Conservation (phyloP, 768 basidiomycete genomes). For the Leccinum subgranulosum region DNA sequence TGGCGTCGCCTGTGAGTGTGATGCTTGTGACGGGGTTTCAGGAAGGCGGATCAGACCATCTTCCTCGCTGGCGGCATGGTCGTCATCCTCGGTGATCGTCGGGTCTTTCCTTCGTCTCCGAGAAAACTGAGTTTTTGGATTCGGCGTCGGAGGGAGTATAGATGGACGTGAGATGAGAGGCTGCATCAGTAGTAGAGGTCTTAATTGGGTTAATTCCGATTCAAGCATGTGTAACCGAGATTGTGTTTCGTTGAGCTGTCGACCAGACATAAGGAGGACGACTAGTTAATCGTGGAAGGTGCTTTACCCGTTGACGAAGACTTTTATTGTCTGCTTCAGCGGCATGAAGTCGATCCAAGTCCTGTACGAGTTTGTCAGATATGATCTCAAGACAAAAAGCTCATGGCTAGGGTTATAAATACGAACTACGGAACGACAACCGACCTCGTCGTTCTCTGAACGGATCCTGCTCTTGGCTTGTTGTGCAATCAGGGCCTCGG, state of each 20-base stretch:
- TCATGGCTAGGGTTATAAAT: not conserved
- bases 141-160: slow-evolving; percentile 20
- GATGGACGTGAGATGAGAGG: slow-evolving; percentile 35
- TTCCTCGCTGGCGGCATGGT: slow-evolving; percentile 22
- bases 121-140: slow-evolving; percentile 15
- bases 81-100: slow-evolving; percentile 25
- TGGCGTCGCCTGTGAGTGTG: slow-evolving; percentile 20
- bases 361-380: slow-evolving; percentile 38
- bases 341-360: slow-evolving; percentile 49
- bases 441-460: slow-evolving; percentile 43
- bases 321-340: slow-evolving; percentile 60
- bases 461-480: slow-evolving; percentile 40
- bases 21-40: slow-evolving; percentile 15
- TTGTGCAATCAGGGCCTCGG: slow-evolving; percentile 60
- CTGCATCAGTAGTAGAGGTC: slow-evolving; percentile 68
- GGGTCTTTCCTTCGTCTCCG: slow-evolving; percentile 29
- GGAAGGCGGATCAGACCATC: slow-evolving; percentile 21
- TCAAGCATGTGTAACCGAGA: slow-evolving; percentile 54
- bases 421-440: slow-evolving; percentile 10
- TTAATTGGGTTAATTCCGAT: slow-evolving; percentile 59
- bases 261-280: slow-evolving; percentile 7
- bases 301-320: slow-evolving; percentile 57
- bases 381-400: not conserved
- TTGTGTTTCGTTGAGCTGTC: slow-evolving; percentile 59
- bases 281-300: not conserved